Evolutionary conservation across 768 basidiomycete species (phyloP), one percentile per base, ranked within the genome.

Genomic region (Candolleomyces aberdarensis): DNA sequence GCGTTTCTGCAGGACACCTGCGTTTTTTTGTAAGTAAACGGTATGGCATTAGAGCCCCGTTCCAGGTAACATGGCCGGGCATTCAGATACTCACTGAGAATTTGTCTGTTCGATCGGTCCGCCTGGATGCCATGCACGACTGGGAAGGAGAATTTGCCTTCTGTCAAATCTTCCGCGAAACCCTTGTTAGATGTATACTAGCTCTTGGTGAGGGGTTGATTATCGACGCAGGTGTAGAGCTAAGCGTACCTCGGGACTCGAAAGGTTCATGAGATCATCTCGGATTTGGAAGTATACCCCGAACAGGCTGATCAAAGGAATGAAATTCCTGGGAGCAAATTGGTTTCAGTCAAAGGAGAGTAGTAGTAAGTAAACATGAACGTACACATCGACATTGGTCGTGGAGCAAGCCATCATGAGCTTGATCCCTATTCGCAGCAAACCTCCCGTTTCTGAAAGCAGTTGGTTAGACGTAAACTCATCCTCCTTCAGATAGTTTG

Each of bases 71-170:
- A 41, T 32, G 29, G 26, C 26, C 11, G 3, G 11, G 32, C 10
- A 20, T 32, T 17, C 3, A 50, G 0, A 6, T 39, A 77, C 89
- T 63, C 66, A 96, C 95, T 96, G 57, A 97, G 79, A 39, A 98
- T 81, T 72, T 89, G 89, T 39, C 86, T 82, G 72, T 93, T 94
- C 0, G 86, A 81, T 11, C 77, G 80, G 69, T 94, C 86, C 7
- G 91, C 83, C 32, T 90, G 86, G 51, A 98, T 88, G 19, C 91
- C 87, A 71, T 98, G 96, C 0, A 98, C 88, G 36, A 98, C 81
- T 0, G 95, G 96, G 75, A 98, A 98, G 3, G 93, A 96, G 78
- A 98, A 98, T 72, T 98, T 98, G 7, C 96, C 96, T 75, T 98
- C 96, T 0, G 92, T 89, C 14, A 98, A 78, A 70, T 98, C 96